These are phyloP conservation scores for Astrocystis sublimbata DNA, from an alignment of 495 filamentous ascomycete genomes.

Conservation along the genomic window DNA sequence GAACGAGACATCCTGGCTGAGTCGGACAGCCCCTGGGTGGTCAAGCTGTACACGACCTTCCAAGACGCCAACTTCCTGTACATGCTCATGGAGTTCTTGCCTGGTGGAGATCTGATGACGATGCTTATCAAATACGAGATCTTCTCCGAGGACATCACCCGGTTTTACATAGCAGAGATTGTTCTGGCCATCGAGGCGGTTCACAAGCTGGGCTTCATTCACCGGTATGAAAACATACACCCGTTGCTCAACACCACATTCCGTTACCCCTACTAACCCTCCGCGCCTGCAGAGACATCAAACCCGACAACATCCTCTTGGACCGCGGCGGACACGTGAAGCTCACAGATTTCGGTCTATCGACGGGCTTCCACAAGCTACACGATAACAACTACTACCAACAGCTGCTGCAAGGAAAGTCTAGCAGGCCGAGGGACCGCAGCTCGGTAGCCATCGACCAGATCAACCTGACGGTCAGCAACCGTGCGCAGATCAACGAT, in stretches of 20 bases:
- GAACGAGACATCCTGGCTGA: constrained; percentile 97
- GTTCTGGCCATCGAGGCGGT: constrained; percentile 97
- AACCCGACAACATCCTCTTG: constrained; percentile 97
- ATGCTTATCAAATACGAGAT: constrained; percentile 99
- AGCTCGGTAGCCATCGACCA: constrained; percentile 95
- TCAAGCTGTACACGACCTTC: constrained; percentile 97
- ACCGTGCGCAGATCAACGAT: constrained; percentile 94
- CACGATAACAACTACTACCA: constrained; percentile 99
- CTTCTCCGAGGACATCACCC: constrained; percentile 96
- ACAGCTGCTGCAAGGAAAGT: constrained; percentile 81
- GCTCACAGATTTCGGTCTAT: constrained; percentile 96
- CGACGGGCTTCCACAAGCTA: constrained; percentile 95
- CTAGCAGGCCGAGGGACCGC: constrained; percentile 73
- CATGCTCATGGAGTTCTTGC: constrained; percentile 99
- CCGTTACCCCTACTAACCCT: constrained; percentile 16
- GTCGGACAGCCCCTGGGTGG: constrained; percentile 97
- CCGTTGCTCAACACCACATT: constrained; percentile 8
- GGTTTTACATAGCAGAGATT: constrained; percentile 99
- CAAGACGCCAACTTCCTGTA: constrained; percentile 95
- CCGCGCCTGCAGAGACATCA: constrained; percentile 80
- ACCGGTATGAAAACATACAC: constrained; percentile 65
- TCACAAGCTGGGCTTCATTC: constrained; percentile 96
- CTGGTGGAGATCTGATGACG: constrained; percentile 98
- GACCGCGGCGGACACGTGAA: constrained; percentile 97
- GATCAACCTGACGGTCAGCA: constrained; percentile 97